Conservation (phyloP, 768 basidiomycete species). For the Naematelia encephala region DNA sequence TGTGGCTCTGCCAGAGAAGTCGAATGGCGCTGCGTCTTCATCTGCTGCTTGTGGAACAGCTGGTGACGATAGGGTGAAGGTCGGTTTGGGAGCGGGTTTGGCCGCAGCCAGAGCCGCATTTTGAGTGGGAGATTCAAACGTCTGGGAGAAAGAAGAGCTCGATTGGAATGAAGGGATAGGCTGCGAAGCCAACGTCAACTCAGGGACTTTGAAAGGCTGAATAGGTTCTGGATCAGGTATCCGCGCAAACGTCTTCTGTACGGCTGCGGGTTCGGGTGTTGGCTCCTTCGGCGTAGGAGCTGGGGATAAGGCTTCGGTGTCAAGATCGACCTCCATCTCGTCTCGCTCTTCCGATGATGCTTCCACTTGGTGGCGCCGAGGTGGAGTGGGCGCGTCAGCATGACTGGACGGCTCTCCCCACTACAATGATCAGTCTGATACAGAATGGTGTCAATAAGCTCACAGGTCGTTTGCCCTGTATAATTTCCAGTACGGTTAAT, state of each 20-base stretch:
- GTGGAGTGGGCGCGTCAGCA: neutral
- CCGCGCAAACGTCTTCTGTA: neutral
- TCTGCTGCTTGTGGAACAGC: neutral
- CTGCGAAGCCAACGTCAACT: neutral
- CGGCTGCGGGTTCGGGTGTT: neutral
- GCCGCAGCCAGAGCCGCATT: neutral
- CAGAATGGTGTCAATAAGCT: neutral
- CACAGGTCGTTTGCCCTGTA: conserved; percentile 22
- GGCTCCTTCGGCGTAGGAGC: neutral
- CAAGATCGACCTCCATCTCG: conserved; percentile 6
- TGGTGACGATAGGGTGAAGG: neutral
- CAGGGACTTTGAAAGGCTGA: neutral
- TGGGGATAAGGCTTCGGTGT: neutral
- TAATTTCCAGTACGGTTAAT: conserved; percentile 25
- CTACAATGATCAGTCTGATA: neutral
- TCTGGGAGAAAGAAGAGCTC: neutral
- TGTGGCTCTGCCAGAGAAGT: neutral
- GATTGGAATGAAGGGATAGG: neutral
- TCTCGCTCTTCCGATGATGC: neutral
- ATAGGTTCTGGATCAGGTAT: neutral
- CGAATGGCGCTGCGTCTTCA: neutral
- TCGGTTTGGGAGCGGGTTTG: neutral
- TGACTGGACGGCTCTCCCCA: neutral
- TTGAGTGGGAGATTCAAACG: neutral
- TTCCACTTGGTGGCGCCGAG: neutral